Conservation (phyloP, 1,139 yeast species). For the Yamadazyma songkhlaensis region DNA sequence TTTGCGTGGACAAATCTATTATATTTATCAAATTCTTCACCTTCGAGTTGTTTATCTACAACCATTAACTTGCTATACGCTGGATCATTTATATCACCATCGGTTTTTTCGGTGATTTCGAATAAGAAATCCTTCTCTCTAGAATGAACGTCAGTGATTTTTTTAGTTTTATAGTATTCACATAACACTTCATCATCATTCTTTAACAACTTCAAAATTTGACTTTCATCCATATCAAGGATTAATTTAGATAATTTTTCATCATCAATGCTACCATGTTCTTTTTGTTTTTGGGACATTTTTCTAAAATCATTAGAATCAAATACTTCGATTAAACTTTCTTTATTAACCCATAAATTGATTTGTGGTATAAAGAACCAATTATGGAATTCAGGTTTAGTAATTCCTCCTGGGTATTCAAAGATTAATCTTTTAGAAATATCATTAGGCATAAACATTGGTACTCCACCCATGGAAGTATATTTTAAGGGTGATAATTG, state of each 20-base stretch:
- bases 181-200: constrained; percentile 26
- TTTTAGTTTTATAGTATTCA: constrained; percentile 31
- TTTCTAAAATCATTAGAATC: constrained; percentile 20
- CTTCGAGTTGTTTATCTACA: constrained; percentile 7
- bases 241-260: constrained; percentile 20
- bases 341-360: constrained; percentile 26
- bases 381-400: constrained; percentile 17
- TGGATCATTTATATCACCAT: constrained; percentile 7
- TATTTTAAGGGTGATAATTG: constrained; percentile 34
- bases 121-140: constrained; percentile 24
- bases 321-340: constrained; percentile 17
- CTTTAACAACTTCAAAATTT: constrained; percentile 18
- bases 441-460: constrained; percentile 25
- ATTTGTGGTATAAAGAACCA: constrained; percentile 31
- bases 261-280: constrained; percentile 11
- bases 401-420: constrained; percentile 25
- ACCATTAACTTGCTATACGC: constrained; percentile 8
- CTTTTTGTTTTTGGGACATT: constrained; percentile 2
- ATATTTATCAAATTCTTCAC: constrained; percentile 10
- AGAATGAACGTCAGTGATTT: constrained; percentile 28
- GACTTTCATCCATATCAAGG: constrained; percentile 19
- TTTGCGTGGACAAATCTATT: constrained; percentile 14
- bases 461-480: constrained; percentile 27
- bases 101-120: constrained; percentile 1
- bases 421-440: constrained; percentile 21